Conservation (phyloP, 352 stramenopile genomes). For the Phytophthora sp. region DNA sequence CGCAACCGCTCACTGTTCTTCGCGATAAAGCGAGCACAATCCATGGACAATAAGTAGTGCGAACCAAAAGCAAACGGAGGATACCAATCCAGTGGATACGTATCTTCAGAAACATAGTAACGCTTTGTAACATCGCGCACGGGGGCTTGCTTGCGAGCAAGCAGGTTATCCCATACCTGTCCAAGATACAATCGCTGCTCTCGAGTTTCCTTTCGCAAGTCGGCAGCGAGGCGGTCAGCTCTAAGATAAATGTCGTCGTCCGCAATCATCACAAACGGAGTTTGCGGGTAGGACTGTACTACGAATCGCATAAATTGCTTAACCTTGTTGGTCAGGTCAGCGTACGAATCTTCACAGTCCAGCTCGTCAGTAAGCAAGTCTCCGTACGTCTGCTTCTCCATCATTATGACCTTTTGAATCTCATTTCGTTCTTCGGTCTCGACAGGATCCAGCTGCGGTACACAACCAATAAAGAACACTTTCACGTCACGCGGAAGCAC, state of each 20-base stretch:
- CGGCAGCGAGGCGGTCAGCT: constrained; percentile 12
- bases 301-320: constrained; percentile 28
- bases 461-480: constrained; percentile 50
- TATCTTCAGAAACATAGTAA: constrained; percentile 3
- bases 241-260: constrained; percentile 62
- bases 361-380: constrained; percentile 47
- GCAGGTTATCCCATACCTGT: constrained; percentile 11
- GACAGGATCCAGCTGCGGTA: too few relatives aligned
- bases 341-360: constrained; percentile 38
- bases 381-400: constrained; percentile 31
- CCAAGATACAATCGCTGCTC: constrained; percentile 14
- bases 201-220: not conserved
- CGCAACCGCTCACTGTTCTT: constrained; percentile 28
- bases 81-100: constrained; percentile 26
- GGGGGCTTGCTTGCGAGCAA: constrained; percentile 13
- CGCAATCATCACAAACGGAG: constrained; percentile 49
- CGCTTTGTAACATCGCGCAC: constrained; percentile 17
- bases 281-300: not conserved
- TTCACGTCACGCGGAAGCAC: constrained; percentile 22
- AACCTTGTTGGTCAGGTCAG: constrained; percentile 17
- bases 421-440: not conserved
- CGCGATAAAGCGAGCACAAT: constrained; percentile 47
- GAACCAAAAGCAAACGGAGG: constrained; percentile 39
- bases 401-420: constrained; percentile 6
- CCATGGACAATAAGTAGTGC: constrained; percentile 50